phyloP scores from a whole-genome alignment of 2,329 filamentous ascomycete genomes.

The Pseudogymnoascus verrucosus region DNA sequence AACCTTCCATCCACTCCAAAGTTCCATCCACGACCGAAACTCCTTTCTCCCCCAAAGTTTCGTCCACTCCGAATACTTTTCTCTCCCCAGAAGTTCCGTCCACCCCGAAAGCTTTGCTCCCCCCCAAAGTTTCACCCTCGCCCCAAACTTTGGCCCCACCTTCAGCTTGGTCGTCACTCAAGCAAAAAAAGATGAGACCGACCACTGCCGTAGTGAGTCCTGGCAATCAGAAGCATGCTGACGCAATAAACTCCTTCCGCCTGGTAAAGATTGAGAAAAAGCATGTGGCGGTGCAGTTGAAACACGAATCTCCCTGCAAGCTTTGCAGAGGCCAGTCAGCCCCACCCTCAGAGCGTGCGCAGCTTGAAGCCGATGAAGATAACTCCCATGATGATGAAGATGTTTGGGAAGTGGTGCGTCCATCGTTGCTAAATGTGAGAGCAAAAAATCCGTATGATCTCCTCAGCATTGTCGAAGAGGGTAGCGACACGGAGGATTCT shows the following conservation, averaged over 20 bases:
- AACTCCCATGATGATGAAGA: not conserved
- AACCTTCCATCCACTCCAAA: not conserved
- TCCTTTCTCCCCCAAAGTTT: no score
- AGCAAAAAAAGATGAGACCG: not conserved
- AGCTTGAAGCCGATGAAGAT: not conserved
- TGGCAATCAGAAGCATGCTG: not conserved
- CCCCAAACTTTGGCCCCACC: not conserved
- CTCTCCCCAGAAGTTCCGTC: no score
- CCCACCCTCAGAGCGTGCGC: not conserved
- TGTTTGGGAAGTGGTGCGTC: not conserved
- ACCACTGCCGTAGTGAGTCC: not conserved
- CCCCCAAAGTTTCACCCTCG: not conserved
- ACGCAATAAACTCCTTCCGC: not conserved
- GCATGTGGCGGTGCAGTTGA: not conserved
- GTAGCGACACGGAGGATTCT: not conserved
- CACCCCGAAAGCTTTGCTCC: not conserved
- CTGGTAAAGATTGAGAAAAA: not conserved
- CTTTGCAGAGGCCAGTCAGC: not conserved
- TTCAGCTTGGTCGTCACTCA: not conserved
- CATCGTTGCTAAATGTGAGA: not conserved
- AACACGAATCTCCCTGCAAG: not conserved
- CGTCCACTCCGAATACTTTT: not conserved
- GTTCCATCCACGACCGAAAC: not conserved
- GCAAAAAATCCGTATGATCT: not conserved
- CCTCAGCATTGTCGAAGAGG: not conserved